A percentile compares a stretch with the other conserved stretches of the same genome.
Conservation (phyloP, 148 eudicot genomes). For the Vaccinium myrtillus region DNA sequence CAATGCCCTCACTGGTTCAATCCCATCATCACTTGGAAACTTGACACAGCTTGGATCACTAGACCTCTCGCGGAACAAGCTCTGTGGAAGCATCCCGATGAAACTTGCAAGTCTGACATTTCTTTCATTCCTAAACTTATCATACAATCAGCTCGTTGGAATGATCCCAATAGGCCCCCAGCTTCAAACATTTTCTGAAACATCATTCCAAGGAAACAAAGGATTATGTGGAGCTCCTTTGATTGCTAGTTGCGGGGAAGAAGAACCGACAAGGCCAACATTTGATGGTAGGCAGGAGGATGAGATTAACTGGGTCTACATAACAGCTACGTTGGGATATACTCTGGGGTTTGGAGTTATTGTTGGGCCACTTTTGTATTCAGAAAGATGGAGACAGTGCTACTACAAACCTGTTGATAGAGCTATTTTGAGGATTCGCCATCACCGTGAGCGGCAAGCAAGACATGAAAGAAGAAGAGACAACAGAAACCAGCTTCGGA, state of each 20-base stretch:
- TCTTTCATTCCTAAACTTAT: conserved; percentile 34
- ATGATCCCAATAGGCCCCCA: conserved; percentile 30
- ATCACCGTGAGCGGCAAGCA: too few species aligned
- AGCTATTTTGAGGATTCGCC: too few species aligned
- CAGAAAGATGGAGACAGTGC: too few species aligned
- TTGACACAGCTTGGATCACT: not conserved
- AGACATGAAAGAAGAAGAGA: not conserved
- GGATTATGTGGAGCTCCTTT: conserved; percentile 3
- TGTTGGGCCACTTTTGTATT: too few species aligned
- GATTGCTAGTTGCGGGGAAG: conserved; percentile 12
- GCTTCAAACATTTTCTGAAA: conserved; percentile 22
- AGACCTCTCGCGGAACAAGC: conserved; percentile 14
- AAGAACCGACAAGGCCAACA: too few species aligned
- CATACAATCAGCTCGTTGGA: conserved; percentile 35
- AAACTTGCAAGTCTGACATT: conserved; percentile 29
- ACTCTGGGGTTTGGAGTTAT: too few species aligned
- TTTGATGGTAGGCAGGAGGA: too few species aligned
- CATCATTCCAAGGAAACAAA: conserved; percentile 13
- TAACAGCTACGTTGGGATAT: too few species aligned
- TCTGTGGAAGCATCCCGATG: conserved; percentile 29
- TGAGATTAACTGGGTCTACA: too few species aligned
- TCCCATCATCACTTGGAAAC: conserved; percentile 37
- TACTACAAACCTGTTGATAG: too few species aligned
- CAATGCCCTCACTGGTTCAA: conserved; percentile 33
- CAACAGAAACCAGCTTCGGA: not conserved